These are phyloP conservation scores for Calonectria naviculata DNA, from an alignment of 2,329 filamentous ascomycete genomes.

Conservation along the genomic window DNA sequence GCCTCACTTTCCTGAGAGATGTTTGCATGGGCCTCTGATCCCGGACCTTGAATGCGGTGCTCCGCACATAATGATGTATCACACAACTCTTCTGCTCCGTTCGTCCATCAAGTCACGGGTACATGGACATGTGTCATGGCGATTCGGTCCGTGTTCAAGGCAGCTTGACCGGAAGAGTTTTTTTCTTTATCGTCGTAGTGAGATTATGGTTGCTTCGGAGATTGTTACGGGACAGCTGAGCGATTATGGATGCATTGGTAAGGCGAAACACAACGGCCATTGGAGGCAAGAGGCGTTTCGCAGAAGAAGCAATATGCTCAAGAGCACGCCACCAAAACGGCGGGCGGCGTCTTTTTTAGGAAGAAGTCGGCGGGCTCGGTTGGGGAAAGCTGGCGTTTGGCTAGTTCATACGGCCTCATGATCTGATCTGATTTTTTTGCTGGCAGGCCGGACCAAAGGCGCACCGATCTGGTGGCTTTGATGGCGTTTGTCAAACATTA, in stretches of 20 bases:
- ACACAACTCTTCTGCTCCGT: not conserved
- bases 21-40: not conserved
- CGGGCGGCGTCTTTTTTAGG: not conserved
- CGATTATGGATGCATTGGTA: not conserved
- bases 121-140: not conserved
- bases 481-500: not conserved
- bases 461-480: not conserved
- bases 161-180: not conserved
- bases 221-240: constrained; percentile 4
- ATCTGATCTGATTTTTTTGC: constrained; percentile 12
- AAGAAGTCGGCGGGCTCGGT: not conserved
- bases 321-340: not conserved
- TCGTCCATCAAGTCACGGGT: not conserved
- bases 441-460: not conserved
- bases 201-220: constrained; percentile 6
- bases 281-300: not conserved
- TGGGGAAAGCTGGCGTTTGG: not conserved
- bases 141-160: not conserved
- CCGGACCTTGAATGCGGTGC: not conserved
- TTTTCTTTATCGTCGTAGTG: not conserved
- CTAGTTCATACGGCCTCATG: constrained; percentile 6
- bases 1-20: not conserved
- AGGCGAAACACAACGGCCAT: not conserved
- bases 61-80: not conserved
- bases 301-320: constrained; percentile 16